These are phyloP conservation scores for Talaromyces ruber DNA, from an alignment of 495 filamentous ascomycete species.

Conservation along the genomic window DNA sequence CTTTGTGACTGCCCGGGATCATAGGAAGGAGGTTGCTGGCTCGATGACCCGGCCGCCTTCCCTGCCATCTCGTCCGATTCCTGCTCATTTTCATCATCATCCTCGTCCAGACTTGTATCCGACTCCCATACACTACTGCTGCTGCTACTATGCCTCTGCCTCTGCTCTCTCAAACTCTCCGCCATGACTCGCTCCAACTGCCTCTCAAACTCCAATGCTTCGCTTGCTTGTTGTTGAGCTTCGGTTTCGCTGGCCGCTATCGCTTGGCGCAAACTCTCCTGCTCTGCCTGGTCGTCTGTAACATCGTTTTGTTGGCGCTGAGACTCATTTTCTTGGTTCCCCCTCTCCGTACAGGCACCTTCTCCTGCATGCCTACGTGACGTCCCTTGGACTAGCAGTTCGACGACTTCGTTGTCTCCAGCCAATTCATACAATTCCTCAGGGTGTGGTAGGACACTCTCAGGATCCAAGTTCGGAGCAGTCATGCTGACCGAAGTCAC, in stretches of 20 bases:
- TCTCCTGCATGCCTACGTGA: background rate
- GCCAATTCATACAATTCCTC: background rate
- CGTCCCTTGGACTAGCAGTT: background rate
- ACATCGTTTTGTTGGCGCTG: slow-evolving; percentile 43
- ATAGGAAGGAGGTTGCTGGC: slow-evolving; percentile 10
- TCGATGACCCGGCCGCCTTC: slow-evolving; percentile 11
- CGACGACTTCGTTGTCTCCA: background rate
- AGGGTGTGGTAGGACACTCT: background rate
- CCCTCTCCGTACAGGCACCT: background rate
- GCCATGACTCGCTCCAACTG: background rate
- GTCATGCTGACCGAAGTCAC: background rate
- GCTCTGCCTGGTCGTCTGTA: slow-evolving; percentile 14
- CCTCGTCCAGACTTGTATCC: background rate
- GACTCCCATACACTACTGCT: background rate
- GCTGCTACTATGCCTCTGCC: background rate
- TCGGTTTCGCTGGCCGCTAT: slow-evolving; percentile 21
- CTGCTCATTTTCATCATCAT: background rate
- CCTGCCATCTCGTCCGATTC: slow-evolving; percentile 14
- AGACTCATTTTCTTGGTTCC: background rate
- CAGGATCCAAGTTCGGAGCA: background rate
- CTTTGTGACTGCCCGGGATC: slow-evolving; percentile 37
- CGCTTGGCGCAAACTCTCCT: slow-evolving; percentile 17
- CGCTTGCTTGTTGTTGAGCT: slow-evolving; percentile 15
- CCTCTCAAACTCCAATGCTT: slow-evolving; percentile 5
- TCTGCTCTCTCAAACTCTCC: background rate